A percentile compares a stretch with the other conserved stretches of the same genome.
These are phyloP conservation scores for Talaromyces sp. DNA, from an alignment of 2,329 filamentous ascomycete species.

Conservation along the genomic window DNA sequence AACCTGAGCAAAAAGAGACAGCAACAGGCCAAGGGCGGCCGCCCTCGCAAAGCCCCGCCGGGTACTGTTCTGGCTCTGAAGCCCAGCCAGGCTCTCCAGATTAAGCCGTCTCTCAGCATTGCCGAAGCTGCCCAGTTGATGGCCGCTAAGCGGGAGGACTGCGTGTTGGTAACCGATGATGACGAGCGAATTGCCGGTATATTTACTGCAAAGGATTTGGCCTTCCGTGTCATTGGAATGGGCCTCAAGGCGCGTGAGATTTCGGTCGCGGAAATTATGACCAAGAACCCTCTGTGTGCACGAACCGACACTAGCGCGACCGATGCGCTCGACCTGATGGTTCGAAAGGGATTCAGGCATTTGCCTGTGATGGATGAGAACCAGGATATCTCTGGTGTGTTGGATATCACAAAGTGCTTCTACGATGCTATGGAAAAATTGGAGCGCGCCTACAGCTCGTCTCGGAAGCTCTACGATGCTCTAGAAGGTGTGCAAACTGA, in stretches of 20 bases:
- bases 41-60: constrained; percentile 89
- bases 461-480: constrained; percentile 96
- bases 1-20: constrained; percentile 98
- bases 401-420: constrained; percentile 99
- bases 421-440: constrained; percentile 99
- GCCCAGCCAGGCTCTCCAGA: constrained; percentile 93
- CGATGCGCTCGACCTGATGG: constrained; percentile 96
- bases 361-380: constrained; percentile 99
- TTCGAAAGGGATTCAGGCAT: constrained; percentile 96
- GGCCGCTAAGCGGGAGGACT: constrained; percentile 98
- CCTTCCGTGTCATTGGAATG: constrained; percentile 91
- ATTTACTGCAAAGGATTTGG: constrained; percentile 97
- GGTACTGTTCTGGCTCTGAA: constrained; percentile 94
- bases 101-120: constrained; percentile 92
- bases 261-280: constrained; percentile 98
- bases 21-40: constrained; percentile 73
- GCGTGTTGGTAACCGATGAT: constrained; percentile 94
- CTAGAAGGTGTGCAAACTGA: constrained; percentile 97
- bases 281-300: constrained; percentile 96
- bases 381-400: constrained; percentile 95
- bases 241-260: constrained; percentile 87
- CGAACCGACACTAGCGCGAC: constrained; percentile 97
- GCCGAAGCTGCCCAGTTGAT: constrained; percentile 97
- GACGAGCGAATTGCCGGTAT: constrained; percentile 98
- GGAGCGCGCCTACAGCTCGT: constrained; percentile 95